phyloP scores from a whole-genome alignment of 2,329 filamentous ascomycete genomes.

The Westerdykella ornata region DNA sequence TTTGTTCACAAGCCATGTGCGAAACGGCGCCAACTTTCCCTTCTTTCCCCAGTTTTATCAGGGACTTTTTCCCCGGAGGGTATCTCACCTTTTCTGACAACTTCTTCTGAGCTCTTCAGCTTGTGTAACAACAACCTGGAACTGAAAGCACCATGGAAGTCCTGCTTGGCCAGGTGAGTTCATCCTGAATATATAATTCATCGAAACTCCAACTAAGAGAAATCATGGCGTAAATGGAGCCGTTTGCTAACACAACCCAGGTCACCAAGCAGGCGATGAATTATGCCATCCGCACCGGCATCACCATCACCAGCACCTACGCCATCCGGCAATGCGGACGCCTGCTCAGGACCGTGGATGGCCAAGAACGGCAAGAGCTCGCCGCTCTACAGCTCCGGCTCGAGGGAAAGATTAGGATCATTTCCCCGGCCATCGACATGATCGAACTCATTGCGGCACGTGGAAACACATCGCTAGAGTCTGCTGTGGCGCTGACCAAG shows the following conservation, averaged over 20 bases:
- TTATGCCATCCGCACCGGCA: constrained; percentile 80
- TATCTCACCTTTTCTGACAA: too few relatives aligned
- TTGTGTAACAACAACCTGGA: constrained; percentile 20
- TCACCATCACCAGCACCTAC: constrained; percentile 77
- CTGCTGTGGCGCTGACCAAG: constrained; percentile 75
- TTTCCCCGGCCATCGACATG: constrained; percentile 85
- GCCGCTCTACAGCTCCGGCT: constrained; percentile 64
- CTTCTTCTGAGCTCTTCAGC: neutral
- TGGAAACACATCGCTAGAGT: constrained; percentile 75
- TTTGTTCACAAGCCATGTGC: too few relatives aligned
- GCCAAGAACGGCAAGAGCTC: constrained; percentile 65
- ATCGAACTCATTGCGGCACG: constrained; percentile 78
- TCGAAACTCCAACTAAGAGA: constrained; percentile 1
- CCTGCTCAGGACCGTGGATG: constrained; percentile 62
- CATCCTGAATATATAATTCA: constrained; percentile 5
- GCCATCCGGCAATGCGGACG: constrained; percentile 76
- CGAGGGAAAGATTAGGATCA: constrained; percentile 81
- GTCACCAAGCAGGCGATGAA: constrained; percentile 76
- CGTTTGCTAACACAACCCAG: constrained; percentile 33
- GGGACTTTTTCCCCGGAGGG: too few relatives aligned
- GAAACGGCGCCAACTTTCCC: too few relatives aligned
- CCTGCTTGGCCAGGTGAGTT: constrained; percentile 53
- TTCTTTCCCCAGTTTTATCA: too few relatives aligned
- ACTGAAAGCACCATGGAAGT: constrained; percentile 58
- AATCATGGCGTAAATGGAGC: neutral